Conservation (phyloP, 306 rosid species). For the Medicago truncatula region MtrunA17r5.0-ANR NC_053049.1:12296501-12297000, state of each 20-base stretch:
- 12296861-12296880: conserved; percentile 83
- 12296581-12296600: conserved; percentile 89
- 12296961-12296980: conserved; percentile 21
- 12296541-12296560: conserved; percentile 90
- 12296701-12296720: conserved; percentile 18
- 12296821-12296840: conserved; percentile 97
- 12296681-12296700: conserved; percentile 3
- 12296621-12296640: conserved; percentile 49
- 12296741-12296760: conserved; percentile 69
- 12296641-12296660: not conserved
- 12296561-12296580: conserved; percentile 85
- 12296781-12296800: conserved; percentile 93
- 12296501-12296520: conserved; percentile 32
- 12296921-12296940: conserved; percentile 22
- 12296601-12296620: conserved; percentile 72
- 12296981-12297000: not conserved
- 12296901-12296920: conserved; percentile 16
- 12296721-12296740: conserved; percentile 5
- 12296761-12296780: conserved; percentile 84
- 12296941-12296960: conserved; percentile 22
- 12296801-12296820: conserved; percentile 98
- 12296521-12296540: conserved; percentile 83
- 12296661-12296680: not conserved
- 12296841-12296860: conserved; percentile 99
- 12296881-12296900: conserved; percentile 40